phyloP scores from a whole-genome alignment of 176 grass and related monocot species.

The Triticum monococcum region DNA sequence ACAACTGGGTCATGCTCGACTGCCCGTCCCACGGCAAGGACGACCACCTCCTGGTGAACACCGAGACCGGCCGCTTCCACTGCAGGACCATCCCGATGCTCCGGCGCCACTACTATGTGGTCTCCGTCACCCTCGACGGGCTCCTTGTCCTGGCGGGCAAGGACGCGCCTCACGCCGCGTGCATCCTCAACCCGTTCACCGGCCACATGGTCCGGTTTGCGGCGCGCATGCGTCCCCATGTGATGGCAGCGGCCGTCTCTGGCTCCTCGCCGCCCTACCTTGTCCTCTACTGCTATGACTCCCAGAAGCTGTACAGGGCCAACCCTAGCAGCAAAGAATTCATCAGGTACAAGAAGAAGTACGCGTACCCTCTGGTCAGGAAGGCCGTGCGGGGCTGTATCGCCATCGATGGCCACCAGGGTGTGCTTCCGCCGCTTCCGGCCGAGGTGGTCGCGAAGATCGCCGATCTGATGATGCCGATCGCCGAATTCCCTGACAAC shows the following conservation, averaged over 20 bases:
- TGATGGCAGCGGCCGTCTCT: neutral
- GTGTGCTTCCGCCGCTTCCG: neutral
- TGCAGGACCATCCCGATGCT: neutral
- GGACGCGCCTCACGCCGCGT: too few species aligned
- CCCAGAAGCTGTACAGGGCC: neutral
- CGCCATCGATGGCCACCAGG: neutral
- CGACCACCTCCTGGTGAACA: neutral
- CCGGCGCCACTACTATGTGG: neutral
- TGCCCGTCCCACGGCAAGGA: neutral
- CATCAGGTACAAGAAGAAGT: neutral
- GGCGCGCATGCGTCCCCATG: neutral
- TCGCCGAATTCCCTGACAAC: neutral
- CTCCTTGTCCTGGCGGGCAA: too few species aligned
- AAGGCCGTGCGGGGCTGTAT: neutral
- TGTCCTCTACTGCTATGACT: neutral
- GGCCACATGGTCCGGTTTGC: neutral
- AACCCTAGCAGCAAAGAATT: neutral
- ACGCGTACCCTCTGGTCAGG: neutral
- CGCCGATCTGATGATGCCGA: neutral
- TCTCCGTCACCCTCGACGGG: too few species aligned
- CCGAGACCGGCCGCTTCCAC: neutral
- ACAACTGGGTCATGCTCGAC: neutral
- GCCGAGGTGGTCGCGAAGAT: neutral
- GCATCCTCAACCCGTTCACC: neutral
- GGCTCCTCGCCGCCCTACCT: neutral